phyloP scores from a whole-genome alignment of 345 rosid species.

The Gynandropsis gynandra region DNA sequence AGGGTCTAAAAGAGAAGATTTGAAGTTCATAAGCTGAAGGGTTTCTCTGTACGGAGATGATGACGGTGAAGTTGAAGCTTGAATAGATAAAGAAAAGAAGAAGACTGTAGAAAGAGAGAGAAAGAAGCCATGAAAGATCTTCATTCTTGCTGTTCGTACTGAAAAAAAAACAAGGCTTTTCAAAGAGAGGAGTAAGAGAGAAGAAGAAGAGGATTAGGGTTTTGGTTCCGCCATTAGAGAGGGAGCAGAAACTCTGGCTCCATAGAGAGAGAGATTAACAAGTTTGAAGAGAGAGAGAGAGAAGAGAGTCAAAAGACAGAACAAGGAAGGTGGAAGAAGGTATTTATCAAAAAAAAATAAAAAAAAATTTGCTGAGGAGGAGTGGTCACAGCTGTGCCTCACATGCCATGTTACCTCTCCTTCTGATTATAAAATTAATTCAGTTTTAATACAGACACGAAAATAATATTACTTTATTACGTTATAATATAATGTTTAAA shows the following conservation, averaged over 20 bases:
- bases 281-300: constrained; percentile 23
- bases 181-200: not conserved
- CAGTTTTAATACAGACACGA: constrained; percentile 28
- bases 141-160: constrained; percentile 13
- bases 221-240: constrained; percentile 45
- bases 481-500: constrained; percentile 14
- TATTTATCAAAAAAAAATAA: constrained; percentile 53
- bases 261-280: constrained; percentile 17
- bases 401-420: constrained; percentile 77
- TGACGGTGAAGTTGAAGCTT: constrained; percentile 25
- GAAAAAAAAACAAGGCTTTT: not conserved
- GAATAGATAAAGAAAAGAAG: constrained; percentile 23
- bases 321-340: constrained; percentile 40
- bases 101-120: constrained; percentile 18
- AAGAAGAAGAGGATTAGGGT: constrained; percentile 28
- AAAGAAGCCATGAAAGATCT: constrained; percentile 23
- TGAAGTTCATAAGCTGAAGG: constrained; percentile 62
- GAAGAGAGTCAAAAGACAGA: constrained; percentile 35
- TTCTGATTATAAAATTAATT: constrained; percentile 15
- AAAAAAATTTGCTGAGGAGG: constrained; percentile 20
- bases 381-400: constrained; percentile 82
- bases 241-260: constrained; percentile 23
- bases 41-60: constrained; percentile 32
- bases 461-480: constrained; percentile 28
- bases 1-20: constrained; percentile 39